Evolutionary conservation across 2,329 filamentous ascomycete species (phyloP).

Genomic region (Colletotrichum scovillei): DNA sequence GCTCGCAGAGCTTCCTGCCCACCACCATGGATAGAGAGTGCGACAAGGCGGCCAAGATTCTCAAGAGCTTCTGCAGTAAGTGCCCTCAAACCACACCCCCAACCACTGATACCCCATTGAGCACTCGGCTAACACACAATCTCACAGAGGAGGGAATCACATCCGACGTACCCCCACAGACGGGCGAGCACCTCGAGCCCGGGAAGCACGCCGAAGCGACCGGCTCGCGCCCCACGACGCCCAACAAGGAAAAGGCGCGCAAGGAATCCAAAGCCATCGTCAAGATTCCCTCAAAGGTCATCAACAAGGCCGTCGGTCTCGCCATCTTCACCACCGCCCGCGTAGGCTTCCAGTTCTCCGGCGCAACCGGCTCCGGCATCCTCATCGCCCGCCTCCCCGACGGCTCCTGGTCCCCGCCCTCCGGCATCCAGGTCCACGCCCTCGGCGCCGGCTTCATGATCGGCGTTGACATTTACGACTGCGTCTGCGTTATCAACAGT

Average conservation of each 20-base stretch:
- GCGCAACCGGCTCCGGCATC: slow-evolving; percentile 75
- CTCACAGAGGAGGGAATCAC: slow-evolving; percentile 63
- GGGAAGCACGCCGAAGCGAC: slow-evolving; percentile 34
- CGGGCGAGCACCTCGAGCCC: slow-evolving; percentile 37
- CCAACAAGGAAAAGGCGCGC: slow-evolving; percentile 40
- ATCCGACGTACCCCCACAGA: slow-evolving; percentile 46
- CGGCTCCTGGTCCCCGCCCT: slow-evolving; percentile 82
- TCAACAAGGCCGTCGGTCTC: slow-evolving; percentile 73
- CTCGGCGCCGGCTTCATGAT: slow-evolving; percentile 83
- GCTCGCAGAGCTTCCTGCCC: slow-evolving; percentile 87
- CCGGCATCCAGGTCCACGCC: slow-evolving; percentile 84
- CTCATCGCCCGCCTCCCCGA: slow-evolving; percentile 71
- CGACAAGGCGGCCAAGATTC: slow-evolving; percentile 88
- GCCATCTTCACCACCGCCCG: slow-evolving; percentile 80
- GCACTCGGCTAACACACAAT: background rate
- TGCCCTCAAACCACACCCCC: slow-evolving; percentile 13
- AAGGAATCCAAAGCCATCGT: slow-evolving; percentile 60
- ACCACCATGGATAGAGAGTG: slow-evolving; percentile 88
- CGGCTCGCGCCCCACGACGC: slow-evolving; percentile 35
- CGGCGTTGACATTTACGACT: slow-evolving; percentile 90
- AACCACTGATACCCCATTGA: slow-evolving; percentile 21
- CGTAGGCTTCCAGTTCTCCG: slow-evolving; percentile 72
- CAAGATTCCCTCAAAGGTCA: slow-evolving; percentile 68
- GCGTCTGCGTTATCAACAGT: slow-evolving; percentile 87
- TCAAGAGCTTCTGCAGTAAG: slow-evolving; percentile 87